These are phyloP conservation scores for Aspergillus nomiae DNA, from an alignment of 2,329 filamentous ascomycete genomes.

Conservation along the genomic window DNA sequence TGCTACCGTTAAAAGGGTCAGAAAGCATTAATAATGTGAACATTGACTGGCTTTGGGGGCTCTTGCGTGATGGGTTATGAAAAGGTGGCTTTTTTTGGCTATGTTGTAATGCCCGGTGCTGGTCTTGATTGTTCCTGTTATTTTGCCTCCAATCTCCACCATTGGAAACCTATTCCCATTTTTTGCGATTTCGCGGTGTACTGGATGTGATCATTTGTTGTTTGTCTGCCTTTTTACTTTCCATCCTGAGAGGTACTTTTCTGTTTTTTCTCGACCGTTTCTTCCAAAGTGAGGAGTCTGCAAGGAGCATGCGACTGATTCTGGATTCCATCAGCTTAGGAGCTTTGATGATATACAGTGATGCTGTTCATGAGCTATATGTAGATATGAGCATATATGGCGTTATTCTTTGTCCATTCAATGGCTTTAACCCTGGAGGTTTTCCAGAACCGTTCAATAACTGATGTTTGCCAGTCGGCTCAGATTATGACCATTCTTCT, in stretches of 20 bases:
- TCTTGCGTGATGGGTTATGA: slow-evolving; percentile 26
- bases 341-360: slow-evolving; percentile 35
- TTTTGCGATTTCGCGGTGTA: slow-evolving; percentile 20
- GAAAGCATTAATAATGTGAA: slow-evolving; percentile 20
- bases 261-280: slow-evolving; percentile 29
- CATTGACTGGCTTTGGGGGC: slow-evolving; percentile 21
- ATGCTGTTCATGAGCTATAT: slow-evolving; percentile 36
- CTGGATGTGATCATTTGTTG: slow-evolving; percentile 19
- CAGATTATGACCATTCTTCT: background rate
- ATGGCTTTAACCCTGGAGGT: slow-evolving; percentile 19
- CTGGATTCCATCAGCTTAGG: slow-evolving; percentile 23
- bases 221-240: slow-evolving; percentile 18
- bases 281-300: slow-evolving; percentile 25
- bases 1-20: slow-evolving; percentile 10
- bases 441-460: slow-evolving; percentile 24
- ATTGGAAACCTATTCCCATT: slow-evolving; percentile 14
- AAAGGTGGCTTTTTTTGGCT: slow-evolving; percentile 34
- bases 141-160: slow-evolving; percentile 18
- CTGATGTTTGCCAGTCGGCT: slow-evolving; percentile 19
- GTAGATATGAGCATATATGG: slow-evolving; percentile 46
- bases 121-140: slow-evolving; percentile 16
- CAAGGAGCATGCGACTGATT: slow-evolving; percentile 26
- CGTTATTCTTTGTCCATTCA: slow-evolving; percentile 32
- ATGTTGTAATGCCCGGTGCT: slow-evolving; percentile 22
- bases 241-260: slow-evolving; percentile 22